These are phyloP conservation scores for Penicillium oxalicum DNA, from an alignment of 2,329 filamentous ascomycete species.

Conservation along the genomic window DNA sequence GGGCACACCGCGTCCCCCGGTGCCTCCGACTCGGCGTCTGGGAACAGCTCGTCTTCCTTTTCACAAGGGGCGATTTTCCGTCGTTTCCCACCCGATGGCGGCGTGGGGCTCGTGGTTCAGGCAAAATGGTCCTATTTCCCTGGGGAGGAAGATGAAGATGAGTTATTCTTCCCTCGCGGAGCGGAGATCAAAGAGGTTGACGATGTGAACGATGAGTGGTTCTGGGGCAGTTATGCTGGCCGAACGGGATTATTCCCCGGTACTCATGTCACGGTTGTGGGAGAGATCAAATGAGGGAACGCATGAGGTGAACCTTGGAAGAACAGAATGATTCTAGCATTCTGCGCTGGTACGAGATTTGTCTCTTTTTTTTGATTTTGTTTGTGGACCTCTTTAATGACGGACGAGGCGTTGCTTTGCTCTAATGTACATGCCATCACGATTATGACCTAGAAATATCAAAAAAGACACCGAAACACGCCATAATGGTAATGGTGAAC, in stretches of 20 bases:
- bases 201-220: slow-evolving; percentile 89
- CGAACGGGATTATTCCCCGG: slow-evolving; percentile 72
- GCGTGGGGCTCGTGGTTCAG: slow-evolving; percentile 56
- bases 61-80: slow-evolving; percentile 12
- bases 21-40: slow-evolving; percentile 13
- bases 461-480: too few species aligned
- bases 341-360: too few species aligned
- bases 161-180: slow-evolving; percentile 75
- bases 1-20: background rate
- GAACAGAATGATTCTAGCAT: too few species aligned
- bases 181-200: slow-evolving; percentile 79
- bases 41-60: slow-evolving; percentile 13
- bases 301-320: too few species aligned
- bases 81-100: slow-evolving; percentile 68
- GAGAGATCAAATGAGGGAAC: slow-evolving; percentile 24
- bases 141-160: slow-evolving; percentile 52
- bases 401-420: too few species aligned
- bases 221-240: slow-evolving; percentile 78
- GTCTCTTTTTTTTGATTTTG: too few species aligned
- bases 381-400: too few species aligned
- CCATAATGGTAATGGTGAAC: too few species aligned
- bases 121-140: slow-evolving; percentile 79
- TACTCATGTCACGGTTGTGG: slow-evolving; percentile 59
- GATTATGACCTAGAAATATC: too few species aligned
- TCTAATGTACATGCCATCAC: too few species aligned